These are phyloP conservation scores for Podaxis sp. DNA, from an alignment of 768 basidiomycete genomes.

Conservation along the genomic window DNA sequence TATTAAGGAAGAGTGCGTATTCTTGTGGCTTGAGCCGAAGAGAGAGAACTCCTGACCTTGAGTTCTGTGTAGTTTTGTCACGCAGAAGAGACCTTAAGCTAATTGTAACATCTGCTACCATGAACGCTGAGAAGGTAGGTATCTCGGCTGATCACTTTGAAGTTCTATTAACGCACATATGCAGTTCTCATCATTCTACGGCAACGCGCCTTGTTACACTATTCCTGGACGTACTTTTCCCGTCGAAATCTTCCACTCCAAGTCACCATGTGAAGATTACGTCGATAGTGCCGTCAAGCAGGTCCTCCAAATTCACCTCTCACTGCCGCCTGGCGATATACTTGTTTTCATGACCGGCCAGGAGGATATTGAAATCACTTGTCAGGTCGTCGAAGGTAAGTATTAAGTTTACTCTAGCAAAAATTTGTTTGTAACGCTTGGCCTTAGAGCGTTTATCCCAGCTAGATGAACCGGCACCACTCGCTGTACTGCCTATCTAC, in stretches of 20 bases:
- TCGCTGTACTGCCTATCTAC: slow-evolving; percentile 96
- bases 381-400: slow-evolving; percentile 86
- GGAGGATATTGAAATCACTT: slow-evolving; percentile 98
- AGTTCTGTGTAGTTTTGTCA: slow-evolving; percentile 60
- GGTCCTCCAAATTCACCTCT: slow-evolving; percentile 93
- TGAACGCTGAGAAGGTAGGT: slow-evolving; percentile 96
- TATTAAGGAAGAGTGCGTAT: slow-evolving; percentile 82
- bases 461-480: slow-evolving; percentile 83
- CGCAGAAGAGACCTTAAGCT: slow-evolving; percentile 91
- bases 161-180: background rate
- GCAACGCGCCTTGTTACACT: slow-evolving; percentile 91
- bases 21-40: background rate
- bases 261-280: slow-evolving; percentile 98
- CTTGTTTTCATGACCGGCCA: slow-evolving; percentile 99
- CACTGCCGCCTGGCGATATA: slow-evolving; percentile 90
- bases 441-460: slow-evolving; percentile 81
- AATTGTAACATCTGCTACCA: slow-evolving; percentile 97
- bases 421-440: slow-evolving; percentile 9
- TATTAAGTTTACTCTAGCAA: background rate
- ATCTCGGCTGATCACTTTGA: background rate
- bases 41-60: background rate
- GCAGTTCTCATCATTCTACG: slow-evolving; percentile 96
- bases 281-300: slow-evolving; percentile 98
- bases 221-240: slow-evolving; percentile 94
- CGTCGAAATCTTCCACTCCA: slow-evolving; percentile 93